phyloP scores from a whole-genome alignment of 768 basidiomycete genomes.

The Pisolithus albus region DNA sequence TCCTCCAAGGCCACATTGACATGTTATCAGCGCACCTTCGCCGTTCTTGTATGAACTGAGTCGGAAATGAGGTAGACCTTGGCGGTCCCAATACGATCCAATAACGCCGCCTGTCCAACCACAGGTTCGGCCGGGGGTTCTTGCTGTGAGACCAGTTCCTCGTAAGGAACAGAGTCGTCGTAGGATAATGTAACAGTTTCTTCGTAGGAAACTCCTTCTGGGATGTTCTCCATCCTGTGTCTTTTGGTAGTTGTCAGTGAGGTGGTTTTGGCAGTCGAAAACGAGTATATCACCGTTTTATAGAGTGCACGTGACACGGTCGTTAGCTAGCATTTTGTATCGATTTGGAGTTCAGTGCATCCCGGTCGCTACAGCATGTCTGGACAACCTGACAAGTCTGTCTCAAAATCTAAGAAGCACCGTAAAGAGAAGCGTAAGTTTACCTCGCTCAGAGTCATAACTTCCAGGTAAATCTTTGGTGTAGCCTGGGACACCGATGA shows the following conservation, averaged over 20 bases:
- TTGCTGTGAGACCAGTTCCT: slow-evolving; percentile 42
- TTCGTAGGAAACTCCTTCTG: slow-evolving; percentile 30
- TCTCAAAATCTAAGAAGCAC: slow-evolving; percentile 74
- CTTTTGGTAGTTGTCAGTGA: slow-evolving; percentile 1
- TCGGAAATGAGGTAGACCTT: slow-evolving; percentile 79
- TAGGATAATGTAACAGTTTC: slow-evolving; percentile 39
- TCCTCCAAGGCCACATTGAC: slow-evolving; percentile 30
- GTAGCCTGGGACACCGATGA: slow-evolving; percentile 99
- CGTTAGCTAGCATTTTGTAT: background rate
- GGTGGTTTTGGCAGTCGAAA: background rate
- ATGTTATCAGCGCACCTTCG: slow-evolving; percentile 65
- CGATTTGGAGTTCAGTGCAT: background rate
- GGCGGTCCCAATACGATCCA: slow-evolving; percentile 60
- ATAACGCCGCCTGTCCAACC: slow-evolving; percentile 32
- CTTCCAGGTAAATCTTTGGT: slow-evolving; percentile 3
- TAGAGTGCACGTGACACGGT: background rate
- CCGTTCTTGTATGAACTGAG: slow-evolving; percentile 46
- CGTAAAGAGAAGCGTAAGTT: slow-evolving; percentile 91
- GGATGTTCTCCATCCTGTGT: slow-evolving; percentile 42
- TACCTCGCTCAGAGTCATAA: background rate
- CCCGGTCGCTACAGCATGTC: slow-evolving; percentile 14
- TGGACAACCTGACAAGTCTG: slow-evolving; percentile 26
- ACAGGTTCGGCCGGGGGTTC: slow-evolving; percentile 23
- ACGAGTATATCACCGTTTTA: background rate
- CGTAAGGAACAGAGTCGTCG: slow-evolving; percentile 49